Conservation (phyloP, 176 grass and related monocot species). For the Oryza coarctata region DNA sequence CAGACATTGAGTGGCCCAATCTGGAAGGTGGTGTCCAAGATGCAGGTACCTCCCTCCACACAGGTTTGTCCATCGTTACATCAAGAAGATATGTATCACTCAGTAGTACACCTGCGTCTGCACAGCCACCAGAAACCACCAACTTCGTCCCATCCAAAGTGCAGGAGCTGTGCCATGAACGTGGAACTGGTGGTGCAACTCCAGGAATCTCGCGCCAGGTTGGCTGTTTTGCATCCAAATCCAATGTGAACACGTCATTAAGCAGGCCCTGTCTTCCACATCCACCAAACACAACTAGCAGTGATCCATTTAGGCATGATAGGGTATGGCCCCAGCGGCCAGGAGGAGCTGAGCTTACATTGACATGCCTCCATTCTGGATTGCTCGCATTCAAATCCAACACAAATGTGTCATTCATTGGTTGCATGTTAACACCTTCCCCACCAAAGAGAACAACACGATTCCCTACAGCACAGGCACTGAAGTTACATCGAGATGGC, state of each 20-base stretch:
- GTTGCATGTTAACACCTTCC: constrained; percentile 96
- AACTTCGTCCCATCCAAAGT: constrained; percentile 84
- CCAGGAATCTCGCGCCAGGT: constrained; percentile 88
- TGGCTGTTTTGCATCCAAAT: constrained; percentile 86
- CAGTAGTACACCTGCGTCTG: constrained; percentile 86
- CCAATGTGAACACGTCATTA: constrained; percentile 92
- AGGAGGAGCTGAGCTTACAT: constrained; percentile 75
- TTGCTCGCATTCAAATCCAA: constrained; percentile 91
- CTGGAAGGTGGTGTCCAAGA: constrained; percentile 87
- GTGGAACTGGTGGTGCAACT: constrained; percentile 77
- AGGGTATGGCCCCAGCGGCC: constrained; percentile 90
- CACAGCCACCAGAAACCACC: constrained; percentile 93
- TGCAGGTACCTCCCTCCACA: constrained; percentile 86
- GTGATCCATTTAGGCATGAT: constrained; percentile 84
- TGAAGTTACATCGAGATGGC: constrained; percentile 94
- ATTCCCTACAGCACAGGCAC: constrained; percentile 92
- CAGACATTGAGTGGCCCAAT: constrained; percentile 77
- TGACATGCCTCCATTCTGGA: constrained; percentile 87
- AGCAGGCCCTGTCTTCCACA: constrained; percentile 82
- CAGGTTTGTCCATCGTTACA: constrained; percentile 82
- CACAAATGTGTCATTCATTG: constrained; percentile 94
- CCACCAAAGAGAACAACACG: constrained; percentile 90
- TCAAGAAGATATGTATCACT: constrained; percentile 91
- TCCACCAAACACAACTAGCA: constrained; percentile 88
- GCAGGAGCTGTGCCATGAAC: constrained; percentile 92